A percentile compares a stretch with the other conserved stretches of the same genome.
phyloP scores from a whole-genome alignment of 2,329 filamentous ascomycete genomes.

The Venturia pyrina region DNA sequence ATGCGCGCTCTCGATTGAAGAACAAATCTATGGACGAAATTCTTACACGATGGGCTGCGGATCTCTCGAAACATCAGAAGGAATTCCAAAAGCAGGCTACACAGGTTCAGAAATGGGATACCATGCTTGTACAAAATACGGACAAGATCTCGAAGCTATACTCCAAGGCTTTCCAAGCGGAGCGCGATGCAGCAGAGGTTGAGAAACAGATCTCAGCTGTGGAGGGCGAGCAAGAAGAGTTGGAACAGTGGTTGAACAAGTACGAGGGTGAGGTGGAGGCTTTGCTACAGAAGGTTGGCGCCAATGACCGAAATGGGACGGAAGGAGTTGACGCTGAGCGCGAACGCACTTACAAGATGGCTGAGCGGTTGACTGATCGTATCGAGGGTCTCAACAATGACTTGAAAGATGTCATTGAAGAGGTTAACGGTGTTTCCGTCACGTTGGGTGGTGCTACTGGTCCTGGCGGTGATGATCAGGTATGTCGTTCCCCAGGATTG shows the following conservation, averaged over 20 bases:
- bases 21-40: conserved; percentile 99
- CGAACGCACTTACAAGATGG: conserved; percentile 85
- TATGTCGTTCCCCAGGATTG: conserved; percentile 15
- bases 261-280: conserved; percentile 90
- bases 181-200: conserved; percentile 85
- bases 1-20: conserved; percentile 68
- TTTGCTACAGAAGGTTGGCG: conserved; percentile 58
- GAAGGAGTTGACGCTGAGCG: conserved; percentile 90
- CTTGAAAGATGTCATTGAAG: conserved; percentile 91
- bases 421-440: conserved; percentile 89
- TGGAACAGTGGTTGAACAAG: conserved; percentile 76
- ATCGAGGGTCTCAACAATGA: conserved; percentile 92
- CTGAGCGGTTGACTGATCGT: conserved; percentile 83
- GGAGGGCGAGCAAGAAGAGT: conserved; percentile 85
- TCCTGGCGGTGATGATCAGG: conserved; percentile 51
- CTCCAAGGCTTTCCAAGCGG: conserved; percentile 82
- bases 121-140: conserved; percentile 83
- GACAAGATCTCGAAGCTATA: conserved; percentile 94
- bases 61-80: conserved; percentile 91
- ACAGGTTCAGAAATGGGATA: conserved; percentile 84
- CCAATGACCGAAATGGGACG: conserved; percentile 60
- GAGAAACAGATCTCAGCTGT: conserved; percentile 84
- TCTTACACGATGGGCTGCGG: conserved; percentile 90
- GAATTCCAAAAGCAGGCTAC: conserved; percentile 87
- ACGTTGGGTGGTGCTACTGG: conserved; percentile 66